A percentile compares a stretch with the other conserved stretches of the same genome.
Conservation (phyloP, 176 grass and related monocot genomes). For the Aechmea fasciata region DNA sequence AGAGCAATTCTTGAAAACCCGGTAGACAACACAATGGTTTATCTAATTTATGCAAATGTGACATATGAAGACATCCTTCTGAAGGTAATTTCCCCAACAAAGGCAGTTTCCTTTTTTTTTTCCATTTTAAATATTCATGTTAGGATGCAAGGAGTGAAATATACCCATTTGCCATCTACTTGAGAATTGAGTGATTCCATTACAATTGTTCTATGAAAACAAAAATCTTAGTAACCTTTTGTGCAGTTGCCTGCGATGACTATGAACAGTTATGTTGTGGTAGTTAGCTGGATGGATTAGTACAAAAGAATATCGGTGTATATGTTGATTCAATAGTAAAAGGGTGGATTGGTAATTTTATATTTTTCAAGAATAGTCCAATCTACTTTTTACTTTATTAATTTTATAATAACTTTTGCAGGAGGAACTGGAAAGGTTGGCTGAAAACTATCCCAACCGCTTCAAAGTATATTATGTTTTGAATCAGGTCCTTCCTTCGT, state of each 20-base stretch:
- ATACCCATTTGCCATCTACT: background rate
- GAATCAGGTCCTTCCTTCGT: conserved; percentile 53
- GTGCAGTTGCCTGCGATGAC: too few species aligned
- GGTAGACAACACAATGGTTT: conserved; percentile 60
- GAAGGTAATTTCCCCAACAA: conserved; percentile 40
- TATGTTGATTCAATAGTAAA: too few species aligned
- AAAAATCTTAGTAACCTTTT: too few species aligned
- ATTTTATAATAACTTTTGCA: conserved; percentile 35
- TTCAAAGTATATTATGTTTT: conserved; percentile 86
- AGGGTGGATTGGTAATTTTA: background rate
- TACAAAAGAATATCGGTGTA: too few species aligned
- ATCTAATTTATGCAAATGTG: conserved; percentile 95
- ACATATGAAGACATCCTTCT: conserved; percentile 90
- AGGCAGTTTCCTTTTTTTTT: background rate
- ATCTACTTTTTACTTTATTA: conserved; percentile 7
- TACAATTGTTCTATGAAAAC: too few species aligned
- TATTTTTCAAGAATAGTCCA: background rate
- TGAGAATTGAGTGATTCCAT: background rate
- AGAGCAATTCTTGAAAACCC: conserved; percentile 94
- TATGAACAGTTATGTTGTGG: too few species aligned
- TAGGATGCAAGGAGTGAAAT: background rate
- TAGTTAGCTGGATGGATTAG: too few species aligned
- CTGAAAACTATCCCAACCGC: conserved; percentile 46
- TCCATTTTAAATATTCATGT: background rate
- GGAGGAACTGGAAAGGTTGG: conserved; percentile 78